Evolutionary conservation across 352 stramenopile genomes (phyloP).

Genomic region (Pythium brachiatum): DNA sequence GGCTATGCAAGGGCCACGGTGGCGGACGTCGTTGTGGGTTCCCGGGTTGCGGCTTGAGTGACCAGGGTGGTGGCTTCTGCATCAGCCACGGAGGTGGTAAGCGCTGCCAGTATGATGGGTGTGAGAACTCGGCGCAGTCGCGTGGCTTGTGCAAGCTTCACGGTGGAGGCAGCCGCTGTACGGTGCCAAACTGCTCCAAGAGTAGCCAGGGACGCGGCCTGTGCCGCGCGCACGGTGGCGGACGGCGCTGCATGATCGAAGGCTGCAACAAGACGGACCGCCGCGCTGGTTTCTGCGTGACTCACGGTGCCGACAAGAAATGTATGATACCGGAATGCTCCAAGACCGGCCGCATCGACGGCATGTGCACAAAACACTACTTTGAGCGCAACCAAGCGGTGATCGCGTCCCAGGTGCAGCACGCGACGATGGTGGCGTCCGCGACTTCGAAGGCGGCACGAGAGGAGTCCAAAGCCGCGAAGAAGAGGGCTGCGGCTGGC

Average conservation of each 20-base stretch:
- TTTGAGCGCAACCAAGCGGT: conserved; percentile 69
- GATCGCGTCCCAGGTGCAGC: conserved; percentile 20
- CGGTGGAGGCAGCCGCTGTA: conserved; percentile 74
- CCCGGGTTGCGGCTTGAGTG: conserved; percentile 63
- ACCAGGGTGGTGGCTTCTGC: conserved; percentile 77
- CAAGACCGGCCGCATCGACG: conserved; percentile 80
- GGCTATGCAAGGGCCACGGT: conserved; percentile 78
- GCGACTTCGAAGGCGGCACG: conserved; percentile 17
- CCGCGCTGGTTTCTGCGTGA: conserved; percentile 74
- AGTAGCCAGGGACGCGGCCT: conserved; percentile 82
- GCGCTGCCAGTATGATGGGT: conserved; percentile 69
- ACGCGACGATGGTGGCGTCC: conserved; percentile 16
- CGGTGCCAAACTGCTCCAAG: conserved; percentile 79
- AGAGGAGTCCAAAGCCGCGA: conserved; percentile 10
- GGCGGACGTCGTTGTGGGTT: conserved; percentile 72
- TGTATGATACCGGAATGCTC: conserved; percentile 77
- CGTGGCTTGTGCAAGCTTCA: conserved; percentile 80
- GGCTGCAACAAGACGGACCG: conserved; percentile 86
- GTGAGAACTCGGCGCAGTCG: conserved; percentile 83
- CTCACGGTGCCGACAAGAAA: conserved; percentile 81
- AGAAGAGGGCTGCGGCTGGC: background rate
- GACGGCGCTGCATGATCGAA: conserved; percentile 76
- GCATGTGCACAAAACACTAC: conserved; percentile 84
- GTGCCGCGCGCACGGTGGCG: conserved; percentile 81
- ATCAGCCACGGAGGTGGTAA: conserved; percentile 84